Evolutionary conservation across 2,329 filamentous ascomycete species (phyloP), one percentile per base, ranked within the genome.

Genomic region (Ophiostoma novo-ulmi): DNA sequence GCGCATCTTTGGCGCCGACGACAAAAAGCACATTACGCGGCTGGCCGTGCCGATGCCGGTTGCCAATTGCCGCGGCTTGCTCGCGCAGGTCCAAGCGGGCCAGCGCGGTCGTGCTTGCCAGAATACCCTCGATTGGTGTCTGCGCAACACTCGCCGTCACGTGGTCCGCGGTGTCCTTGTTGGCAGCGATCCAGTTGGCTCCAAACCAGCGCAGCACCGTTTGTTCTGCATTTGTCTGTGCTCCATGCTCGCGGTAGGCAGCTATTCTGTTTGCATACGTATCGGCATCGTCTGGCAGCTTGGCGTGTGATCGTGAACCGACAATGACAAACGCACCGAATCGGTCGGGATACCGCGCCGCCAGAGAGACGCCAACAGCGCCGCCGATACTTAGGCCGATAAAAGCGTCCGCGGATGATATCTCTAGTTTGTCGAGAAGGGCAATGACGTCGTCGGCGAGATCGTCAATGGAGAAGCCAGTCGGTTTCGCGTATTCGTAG

Each of bases 381-480:
- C 70, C 70, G 26, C 70, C 70, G 38, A 71, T 69, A 63, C 70
- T 71, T 22, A 71, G 70, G 22, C 70, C 70, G 20, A 71, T 55
- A 35, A 71, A 71, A 0, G 67, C 52, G 13, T 48, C 61, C 17
- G 61, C 20, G 6, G 44, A 13, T 10, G 44, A 6, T n/a, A 67
- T 48, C 5, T 36, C 31, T 5, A 69, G 31, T 0, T 35, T n/a
- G 48, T 71, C 70, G n/a, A 71, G 26, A 1, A 71, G 8, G 4
- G 31, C 64, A 14, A 69, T 20, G n/a, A 71, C 70, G 35, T 71
- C 70, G 48, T 71, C 70, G 61, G 70, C 70, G 11, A 71, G 67
- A 36, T 67, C 67, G 63, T 71, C 70, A 6, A 69, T 69, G 5
- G 70, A 48, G 48, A 63, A 63, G 17, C 67, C 67, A 1, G 68